These are phyloP conservation scores for Suillus americanus DNA, from an alignment of 768 basidiomycete species.

Conservation along the genomic window DNA sequence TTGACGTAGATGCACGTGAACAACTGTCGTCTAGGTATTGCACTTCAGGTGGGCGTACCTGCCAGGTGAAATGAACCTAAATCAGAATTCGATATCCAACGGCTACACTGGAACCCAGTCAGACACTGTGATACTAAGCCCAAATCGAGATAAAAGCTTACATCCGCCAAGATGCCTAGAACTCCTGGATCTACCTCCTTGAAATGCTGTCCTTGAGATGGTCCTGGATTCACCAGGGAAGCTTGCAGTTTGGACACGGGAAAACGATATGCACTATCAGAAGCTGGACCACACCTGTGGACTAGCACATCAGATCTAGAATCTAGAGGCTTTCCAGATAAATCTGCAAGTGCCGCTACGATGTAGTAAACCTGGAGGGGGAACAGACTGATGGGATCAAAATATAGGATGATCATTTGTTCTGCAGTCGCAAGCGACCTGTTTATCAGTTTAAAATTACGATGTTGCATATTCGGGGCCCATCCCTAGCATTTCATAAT, in stretches of 20 bases:
- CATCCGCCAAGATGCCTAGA: background rate
- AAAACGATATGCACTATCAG: background rate
- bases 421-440: background rate
- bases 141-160: background rate
- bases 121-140: background rate
- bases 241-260: background rate
- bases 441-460: background rate
- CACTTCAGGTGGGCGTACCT: background rate
- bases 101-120: background rate
- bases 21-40: background rate
- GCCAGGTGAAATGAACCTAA: background rate
- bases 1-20: background rate
- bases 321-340: background rate
- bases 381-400: background rate
- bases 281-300: background rate
- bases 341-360: background rate
- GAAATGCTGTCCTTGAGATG: too few relatives aligned
- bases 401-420: background rate
- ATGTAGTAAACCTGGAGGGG: background rate
- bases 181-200: background rate
- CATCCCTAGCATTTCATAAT: background rate
- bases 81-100: background rate
- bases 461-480: background rate
- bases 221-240: background rate
- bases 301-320: background rate